Base-by-base conservation (phyloP, 2,329 filamentous ascomycete genomes). In the Trichoderma harzianum region DNA sequence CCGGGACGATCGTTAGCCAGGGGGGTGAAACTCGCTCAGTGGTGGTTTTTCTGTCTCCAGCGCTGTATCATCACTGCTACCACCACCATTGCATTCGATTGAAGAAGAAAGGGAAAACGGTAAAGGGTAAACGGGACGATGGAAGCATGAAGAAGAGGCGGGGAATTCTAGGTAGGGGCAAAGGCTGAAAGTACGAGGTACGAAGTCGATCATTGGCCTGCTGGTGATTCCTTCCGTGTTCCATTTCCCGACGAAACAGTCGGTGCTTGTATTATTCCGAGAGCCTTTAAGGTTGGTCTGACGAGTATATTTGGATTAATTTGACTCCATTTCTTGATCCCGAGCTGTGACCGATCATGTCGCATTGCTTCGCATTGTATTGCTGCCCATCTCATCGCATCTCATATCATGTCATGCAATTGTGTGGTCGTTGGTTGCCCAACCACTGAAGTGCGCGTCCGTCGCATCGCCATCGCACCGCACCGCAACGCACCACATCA, bases 201-300 rank as follows among this genome's bases (percentile, higher is more conserved):
- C 47, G n/a, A 53, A 53, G 47, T 2, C 0, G 47, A 24, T 24
- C 47, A 24, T 24, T 5, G 36, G 32, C 60, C 26, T 24, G 51
- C 51, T 55, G 39, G 62, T 16, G 51, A 2, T 32, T 39, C 65
- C 36, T 32, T 43, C 53, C 53, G 8, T 7, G 34, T 30, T n/a
- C 53, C 39, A 28, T 14, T 32, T 30, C 30, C 26, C 55, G 39
- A 43, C 16, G 39, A 43, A 8, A 24, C 34, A 51, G 55, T 61
- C 66, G 66, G 66, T 26, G 36, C 28, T 61, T 60, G 66, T 34
- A 43, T 69, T 69, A 34, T 69, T 69, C 66, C 55, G 66, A 30
- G 12, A 26, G 12, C 47, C 47, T 51, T 53, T 53, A 16, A n/a
- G 30, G 24, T 64, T 11, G 61, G 57, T 32, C 57, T 12, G 36